Percentiles rank a stretch among this genome's conserved stretches.
Conservation (phyloP, 1,284 basidiomycete species). For the Papiliotrema fonsecae region DNA sequence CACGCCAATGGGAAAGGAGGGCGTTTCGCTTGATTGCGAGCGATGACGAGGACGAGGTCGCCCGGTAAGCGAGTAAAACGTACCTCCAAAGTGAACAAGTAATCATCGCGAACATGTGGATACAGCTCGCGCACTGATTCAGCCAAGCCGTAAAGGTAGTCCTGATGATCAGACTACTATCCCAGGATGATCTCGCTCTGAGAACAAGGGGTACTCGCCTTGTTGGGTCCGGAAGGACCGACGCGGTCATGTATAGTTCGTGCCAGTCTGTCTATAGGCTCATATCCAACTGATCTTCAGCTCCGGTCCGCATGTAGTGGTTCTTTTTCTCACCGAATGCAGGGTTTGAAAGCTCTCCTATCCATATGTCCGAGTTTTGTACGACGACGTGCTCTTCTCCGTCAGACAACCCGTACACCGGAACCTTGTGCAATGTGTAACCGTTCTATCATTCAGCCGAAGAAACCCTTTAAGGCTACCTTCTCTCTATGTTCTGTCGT, state of each 20-base stretch:
- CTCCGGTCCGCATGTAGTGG: not conserved
- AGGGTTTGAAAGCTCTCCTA: slow-evolving; percentile 35
- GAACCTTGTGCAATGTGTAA: slow-evolving; percentile 35
- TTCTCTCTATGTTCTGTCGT: slow-evolving; percentile 34
- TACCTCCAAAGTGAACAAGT: slow-evolving; percentile 40
- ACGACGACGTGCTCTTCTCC: slow-evolving; percentile 22
- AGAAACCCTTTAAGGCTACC: slow-evolving; percentile 9
- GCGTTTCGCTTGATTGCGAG: no score
- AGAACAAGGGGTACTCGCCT: slow-evolving; percentile 14
- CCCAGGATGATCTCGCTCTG: no score
- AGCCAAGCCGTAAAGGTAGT: slow-evolving; percentile 40
- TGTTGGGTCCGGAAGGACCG: slow-evolving; percentile 42
- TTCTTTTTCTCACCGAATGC: slow-evolving; percentile 34
- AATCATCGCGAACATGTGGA: slow-evolving; percentile 38
- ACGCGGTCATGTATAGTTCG: slow-evolving; percentile 19
- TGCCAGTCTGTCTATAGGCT: slow-evolving; percentile 24
- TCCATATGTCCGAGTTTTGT: slow-evolving; percentile 30
- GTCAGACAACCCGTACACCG: slow-evolving; percentile 20
- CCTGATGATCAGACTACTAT: slow-evolving; percentile 14
- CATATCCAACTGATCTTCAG: slow-evolving; percentile 30
- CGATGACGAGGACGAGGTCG: no score
- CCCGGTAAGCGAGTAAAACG: slow-evolving; percentile 5
- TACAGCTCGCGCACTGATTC: slow-evolving; percentile 37
- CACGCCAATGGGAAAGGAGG: not conserved
- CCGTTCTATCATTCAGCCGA: slow-evolving; percentile 25